phyloP scores from a whole-genome alignment of 1,139 yeast genomes.

The Groenewaldozyma auringiensis region DNA sequence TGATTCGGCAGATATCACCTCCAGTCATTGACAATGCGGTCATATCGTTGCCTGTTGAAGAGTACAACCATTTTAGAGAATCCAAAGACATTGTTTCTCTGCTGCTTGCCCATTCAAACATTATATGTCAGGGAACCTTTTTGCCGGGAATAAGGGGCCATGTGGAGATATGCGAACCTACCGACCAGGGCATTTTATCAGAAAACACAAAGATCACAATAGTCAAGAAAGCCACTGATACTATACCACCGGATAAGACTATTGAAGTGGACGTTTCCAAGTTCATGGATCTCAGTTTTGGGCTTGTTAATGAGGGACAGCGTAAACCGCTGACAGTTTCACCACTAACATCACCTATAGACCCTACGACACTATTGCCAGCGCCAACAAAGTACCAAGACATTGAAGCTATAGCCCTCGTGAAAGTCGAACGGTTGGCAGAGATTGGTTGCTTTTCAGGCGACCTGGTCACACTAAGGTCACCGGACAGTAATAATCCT shows the following conservation, averaged over 20 bases:
- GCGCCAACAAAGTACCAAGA: slow-evolving; percentile 30
- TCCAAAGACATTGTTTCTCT: slow-evolving; percentile 7
- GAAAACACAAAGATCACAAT: slow-evolving; percentile 45
- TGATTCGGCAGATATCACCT: slow-evolving; percentile 17
- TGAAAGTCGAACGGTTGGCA: slow-evolving; percentile 46
- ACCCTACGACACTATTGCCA: slow-evolving; percentile 22
- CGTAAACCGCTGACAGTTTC: slow-evolving; percentile 13
- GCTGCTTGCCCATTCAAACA: slow-evolving; percentile 9
- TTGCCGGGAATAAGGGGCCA: slow-evolving; percentile 18
- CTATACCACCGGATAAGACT: slow-evolving; percentile 9
- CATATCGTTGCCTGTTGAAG: slow-evolving; percentile 19
- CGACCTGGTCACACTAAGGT: slow-evolving; percentile 45
- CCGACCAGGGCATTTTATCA: slow-evolving; percentile 53
- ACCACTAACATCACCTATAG: slow-evolving; percentile 20
- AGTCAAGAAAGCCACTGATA: slow-evolving; percentile 33
- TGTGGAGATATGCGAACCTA: slow-evolving; percentile 62
- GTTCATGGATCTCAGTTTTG: slow-evolving; percentile 10
- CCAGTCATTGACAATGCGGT: slow-evolving; percentile 19
- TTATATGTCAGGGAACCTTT: slow-evolving; percentile 27
- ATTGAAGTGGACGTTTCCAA: slow-evolving; percentile 10
- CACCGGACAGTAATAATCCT: slow-evolving; percentile 13
- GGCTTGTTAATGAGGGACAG: slow-evolving; percentile 7
- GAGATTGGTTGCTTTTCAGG: slow-evolving; percentile 61
- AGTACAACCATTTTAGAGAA: slow-evolving; percentile 15
- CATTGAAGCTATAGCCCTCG: slow-evolving; percentile 44